phyloP scores from a whole-genome alignment of 2,329 filamentous ascomycete genomes.

The Anthostomella pinea region DNA sequence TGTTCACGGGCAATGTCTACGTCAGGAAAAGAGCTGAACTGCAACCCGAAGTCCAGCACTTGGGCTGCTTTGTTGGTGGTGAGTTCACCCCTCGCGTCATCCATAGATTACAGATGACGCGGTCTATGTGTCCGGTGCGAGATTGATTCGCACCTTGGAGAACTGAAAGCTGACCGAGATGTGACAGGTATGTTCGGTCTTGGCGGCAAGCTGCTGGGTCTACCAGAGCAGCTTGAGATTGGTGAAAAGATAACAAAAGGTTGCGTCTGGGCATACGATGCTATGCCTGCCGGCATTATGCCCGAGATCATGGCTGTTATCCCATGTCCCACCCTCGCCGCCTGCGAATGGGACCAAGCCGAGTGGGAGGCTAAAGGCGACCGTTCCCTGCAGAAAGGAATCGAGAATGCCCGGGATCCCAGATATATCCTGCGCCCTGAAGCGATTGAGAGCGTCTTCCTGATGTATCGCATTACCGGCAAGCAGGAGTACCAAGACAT shows the following conservation, averaged over 20 bases:
- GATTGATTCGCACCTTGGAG: too few relatives aligned
- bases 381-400: constrained; percentile 33
- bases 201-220: constrained; percentile 59
- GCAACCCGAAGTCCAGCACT: constrained; percentile 49
- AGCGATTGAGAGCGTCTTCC: constrained; percentile 32
- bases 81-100: not conserved
- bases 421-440: constrained; percentile 33
- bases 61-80: constrained; percentile 69
- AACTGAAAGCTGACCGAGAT: too few relatives aligned
- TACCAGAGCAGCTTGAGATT: constrained; percentile 50
- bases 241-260: constrained; percentile 59
- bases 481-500: constrained; percentile 24
- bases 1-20: constrained; percentile 55
- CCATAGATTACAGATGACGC: too few relatives aligned
- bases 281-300: constrained; percentile 56
- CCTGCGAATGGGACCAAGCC: constrained; percentile 27
- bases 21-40: constrained; percentile 26
- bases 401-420: constrained; percentile 47
- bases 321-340: constrained; percentile 35
- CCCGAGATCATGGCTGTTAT: constrained; percentile 56
- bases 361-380: constrained; percentile 8
- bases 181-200: constrained; percentile 57
- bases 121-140: too few relatives aligned
- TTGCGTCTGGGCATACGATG: constrained; percentile 60
- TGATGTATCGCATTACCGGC: constrained; percentile 31